phyloP scores from a whole-genome alignment of 1,139 yeast species.

The Suhomyces guaymorum region DNA sequence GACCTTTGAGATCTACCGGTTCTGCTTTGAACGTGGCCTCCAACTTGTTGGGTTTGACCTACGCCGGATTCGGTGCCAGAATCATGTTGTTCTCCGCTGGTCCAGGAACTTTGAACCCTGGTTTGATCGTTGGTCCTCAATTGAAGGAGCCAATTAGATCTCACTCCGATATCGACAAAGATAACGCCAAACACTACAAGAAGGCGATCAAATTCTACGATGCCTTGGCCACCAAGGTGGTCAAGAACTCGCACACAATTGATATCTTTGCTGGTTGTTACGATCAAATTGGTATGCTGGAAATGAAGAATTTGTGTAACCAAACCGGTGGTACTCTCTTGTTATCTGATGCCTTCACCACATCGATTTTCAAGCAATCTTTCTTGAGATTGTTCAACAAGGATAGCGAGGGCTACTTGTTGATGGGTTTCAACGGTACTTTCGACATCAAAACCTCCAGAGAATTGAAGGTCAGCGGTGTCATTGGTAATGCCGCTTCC shows the following conservation, averaged over 20 bases:
- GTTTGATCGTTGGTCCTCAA: slow-evolving; percentile 88
- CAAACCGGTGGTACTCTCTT: slow-evolving; percentile 92
- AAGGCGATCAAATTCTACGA: slow-evolving; percentile 89
- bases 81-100: slow-evolving; percentile 92
- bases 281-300: slow-evolving; percentile 97
- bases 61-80: slow-evolving; percentile 87
- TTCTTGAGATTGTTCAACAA: slow-evolving; percentile 82
- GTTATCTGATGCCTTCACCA: slow-evolving; percentile 92
- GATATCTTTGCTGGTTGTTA: slow-evolving; percentile 97
- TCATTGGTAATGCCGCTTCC: slow-evolving; percentile 91
- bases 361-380: slow-evolving; percentile 94
- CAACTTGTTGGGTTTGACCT: slow-evolving; percentile 79
- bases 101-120: slow-evolving; percentile 94
- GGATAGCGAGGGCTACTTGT: slow-evolving; percentile 80
- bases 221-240: slow-evolving; percentile 68
- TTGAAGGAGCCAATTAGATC: slow-evolving; percentile 96
- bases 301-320: slow-evolving; percentile 88
- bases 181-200: slow-evolving; percentile 85
- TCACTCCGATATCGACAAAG: slow-evolving; percentile 91
- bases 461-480: slow-evolving; percentile 87
- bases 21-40: slow-evolving; percentile 88
- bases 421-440: slow-evolving; percentile 85
- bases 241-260: slow-evolving; percentile 78
- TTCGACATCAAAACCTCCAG: slow-evolving; percentile 86
- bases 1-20: slow-evolving; percentile 93